Base-by-base conservation (phyloP, 2,329 filamentous ascomycete genomes). In the Scedosporium apiospermum region DNA sequence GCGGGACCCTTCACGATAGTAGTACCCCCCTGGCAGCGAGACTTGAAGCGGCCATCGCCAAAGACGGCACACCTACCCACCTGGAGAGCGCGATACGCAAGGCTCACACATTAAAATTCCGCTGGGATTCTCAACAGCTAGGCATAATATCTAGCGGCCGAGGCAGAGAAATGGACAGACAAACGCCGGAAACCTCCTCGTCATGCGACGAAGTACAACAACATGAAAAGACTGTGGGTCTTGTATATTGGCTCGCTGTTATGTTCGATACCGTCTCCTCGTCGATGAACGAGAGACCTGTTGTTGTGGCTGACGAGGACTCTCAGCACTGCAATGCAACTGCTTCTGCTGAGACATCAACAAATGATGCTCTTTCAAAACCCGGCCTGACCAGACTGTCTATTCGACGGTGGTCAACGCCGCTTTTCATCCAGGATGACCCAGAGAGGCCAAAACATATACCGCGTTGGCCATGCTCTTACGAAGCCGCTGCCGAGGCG, bases 181-280 rank as follows among this genome's bases (percentile, higher is more conserved):
- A 2, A 38, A 38, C 34, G 34, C 34, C 34, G 9, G n/a, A 12
- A 23, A 12, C 10, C 18, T 16, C 21, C 3, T n/a, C 38, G 12
- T 34, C 18, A 12, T 38, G 34, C 14, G 58, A 49, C 2, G 53
- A 46, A 12, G 59, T 30, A 12, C 14, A 38, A 7, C 41, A 61
- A 67, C 72, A 76, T 4, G 69, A 69, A 6, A 69, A 76, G 10
- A 84, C 83, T 0, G 73, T 85, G 27, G 76, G 80, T 12, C 70
- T 85, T 10, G 67, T 85, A 2, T 85, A 81, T 67, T 86, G 83
- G 83, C 72, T 86, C 16, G 80, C 79, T 0, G 73, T 84, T 57
- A 85, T 85, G 82, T 81, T 83, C 58, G 82, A 85, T 66, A 85
- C 82, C 0, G 70, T 84, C 7, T 82, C 80, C 0, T 77, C 82